phyloP scores from a whole-genome alignment of 192 early-diverging fungal genomes.

The Linnemannia schmuckeri region DNA sequence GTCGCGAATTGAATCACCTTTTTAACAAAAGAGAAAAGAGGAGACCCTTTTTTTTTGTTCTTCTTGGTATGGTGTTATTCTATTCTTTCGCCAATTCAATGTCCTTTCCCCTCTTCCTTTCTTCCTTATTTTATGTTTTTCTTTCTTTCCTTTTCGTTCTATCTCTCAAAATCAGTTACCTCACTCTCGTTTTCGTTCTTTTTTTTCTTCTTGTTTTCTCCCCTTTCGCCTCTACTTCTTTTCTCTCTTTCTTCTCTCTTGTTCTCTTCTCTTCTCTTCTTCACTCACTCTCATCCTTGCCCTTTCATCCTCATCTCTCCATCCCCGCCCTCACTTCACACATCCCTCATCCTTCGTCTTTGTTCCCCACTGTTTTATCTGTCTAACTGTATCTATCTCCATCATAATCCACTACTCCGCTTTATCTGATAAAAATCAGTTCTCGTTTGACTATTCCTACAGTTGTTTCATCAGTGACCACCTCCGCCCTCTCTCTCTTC shows the following conservation, averaged over 20 bases:
- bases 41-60: too few relatives aligned
- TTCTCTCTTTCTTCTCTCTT: neutral
- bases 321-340: neutral
- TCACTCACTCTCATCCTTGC: neutral
- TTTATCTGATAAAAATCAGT: too few relatives aligned
- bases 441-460: too few relatives aligned
- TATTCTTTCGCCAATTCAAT: too few relatives aligned
- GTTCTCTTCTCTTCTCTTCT: constrained; percentile 14
- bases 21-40: too few relatives aligned
- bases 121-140: neutral
- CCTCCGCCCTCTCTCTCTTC: neutral
- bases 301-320: neutral
- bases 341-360: neutral
- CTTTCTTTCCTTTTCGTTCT: neutral
- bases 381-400: neutral
- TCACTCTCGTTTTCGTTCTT: too few relatives aligned
- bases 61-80: too few relatives aligned
- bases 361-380: too few relatives aligned
- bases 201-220: neutral
- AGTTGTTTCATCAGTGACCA: too few relatives aligned
- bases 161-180: neutral
- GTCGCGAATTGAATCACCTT: too few relatives aligned
- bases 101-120: too few relatives aligned
- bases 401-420: neutral
- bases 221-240: neutral